A percentile compares a stretch with the other conserved stretches of the same genome.
Conservation (phyloP, 768 basidiomycete genomes). For the Amanita muscaria region DNA sequence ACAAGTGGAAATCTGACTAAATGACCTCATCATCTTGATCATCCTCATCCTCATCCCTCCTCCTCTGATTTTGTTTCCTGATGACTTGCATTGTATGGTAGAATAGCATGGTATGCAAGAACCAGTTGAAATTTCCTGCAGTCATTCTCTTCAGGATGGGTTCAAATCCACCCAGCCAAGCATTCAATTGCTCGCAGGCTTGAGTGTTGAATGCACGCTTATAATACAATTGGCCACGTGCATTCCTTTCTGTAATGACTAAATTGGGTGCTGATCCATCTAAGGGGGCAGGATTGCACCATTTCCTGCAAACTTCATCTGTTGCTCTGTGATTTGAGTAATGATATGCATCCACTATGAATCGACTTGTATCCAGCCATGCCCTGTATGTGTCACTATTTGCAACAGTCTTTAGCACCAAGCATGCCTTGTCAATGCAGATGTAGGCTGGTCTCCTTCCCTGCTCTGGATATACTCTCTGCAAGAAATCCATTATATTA, state of each 20-base stretch:
- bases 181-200: too few relatives aligned
- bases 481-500: background rate
- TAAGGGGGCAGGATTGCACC: background rate
- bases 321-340: background rate
- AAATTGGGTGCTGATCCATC: too few relatives aligned
- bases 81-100: background rate
- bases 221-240: background rate
- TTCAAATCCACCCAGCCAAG: constrained; percentile 8
- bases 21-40: too few relatives aligned
- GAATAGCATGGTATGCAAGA: constrained; percentile 5
- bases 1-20: too few relatives aligned
- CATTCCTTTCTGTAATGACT: background rate
- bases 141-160: constrained; percentile 1
- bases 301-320: background rate
- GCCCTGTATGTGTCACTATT: too few relatives aligned
- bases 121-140: constrained; percentile 3
- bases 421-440: too few relatives aligned
- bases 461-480: background rate
- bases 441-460: background rate
- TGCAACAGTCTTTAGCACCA: too few relatives aligned
- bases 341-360: too few relatives aligned
- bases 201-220: background rate
- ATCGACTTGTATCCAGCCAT: too few relatives aligned
- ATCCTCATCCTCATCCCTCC: too few relatives aligned
- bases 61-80: background rate